Conservation (phyloP, 1,284 basidiomycete species). For the Cryptococcus neoformans region DNA sequence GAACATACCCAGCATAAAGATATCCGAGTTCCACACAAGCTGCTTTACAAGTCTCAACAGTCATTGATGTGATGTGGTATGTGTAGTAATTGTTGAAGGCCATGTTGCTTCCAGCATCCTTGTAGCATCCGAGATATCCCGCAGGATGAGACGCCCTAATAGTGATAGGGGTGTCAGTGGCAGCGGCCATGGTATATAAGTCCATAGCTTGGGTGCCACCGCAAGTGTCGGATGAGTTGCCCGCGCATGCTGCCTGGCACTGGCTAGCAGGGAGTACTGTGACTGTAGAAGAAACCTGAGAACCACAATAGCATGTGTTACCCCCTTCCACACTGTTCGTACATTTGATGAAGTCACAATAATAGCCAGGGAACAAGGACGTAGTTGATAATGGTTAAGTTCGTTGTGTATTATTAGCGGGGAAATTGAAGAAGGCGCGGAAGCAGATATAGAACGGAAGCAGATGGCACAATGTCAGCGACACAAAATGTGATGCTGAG, state of each 20-base stretch:
- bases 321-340: slow-evolving; percentile 1
- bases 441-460: too few relatives aligned
- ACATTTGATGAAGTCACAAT: too few relatives aligned
- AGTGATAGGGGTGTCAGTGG: not conserved
- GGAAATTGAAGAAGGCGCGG: too few relatives aligned
- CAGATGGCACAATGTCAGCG: too few relatives aligned
- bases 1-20: slow-evolving; percentile 13
- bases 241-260: slow-evolving; percentile 7
- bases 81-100: slow-evolving; percentile 18
- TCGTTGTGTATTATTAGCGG: too few relatives aligned
- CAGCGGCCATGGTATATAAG: not conserved
- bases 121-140: slow-evolving; percentile 18
- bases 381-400: too few relatives aligned
- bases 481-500: not conserved
- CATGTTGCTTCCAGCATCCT: slow-evolving; percentile 8
- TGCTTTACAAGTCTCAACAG: slow-evolving; percentile 23
- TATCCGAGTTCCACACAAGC: slow-evolving; percentile 25
- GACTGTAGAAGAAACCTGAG: not conserved
- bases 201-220: slow-evolving; percentile 3
- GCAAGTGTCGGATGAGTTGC: slow-evolving; percentile 1
- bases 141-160: slow-evolving; percentile 6
- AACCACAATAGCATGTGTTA: slow-evolving; percentile 2
- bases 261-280: not conserved
- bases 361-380: too few relatives aligned
- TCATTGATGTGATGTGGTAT: slow-evolving; percentile 21